Evolutionary conservation across 192 early-diverging fungal species (phyloP).

Genomic region (Chytriomyces confervae): DNA sequence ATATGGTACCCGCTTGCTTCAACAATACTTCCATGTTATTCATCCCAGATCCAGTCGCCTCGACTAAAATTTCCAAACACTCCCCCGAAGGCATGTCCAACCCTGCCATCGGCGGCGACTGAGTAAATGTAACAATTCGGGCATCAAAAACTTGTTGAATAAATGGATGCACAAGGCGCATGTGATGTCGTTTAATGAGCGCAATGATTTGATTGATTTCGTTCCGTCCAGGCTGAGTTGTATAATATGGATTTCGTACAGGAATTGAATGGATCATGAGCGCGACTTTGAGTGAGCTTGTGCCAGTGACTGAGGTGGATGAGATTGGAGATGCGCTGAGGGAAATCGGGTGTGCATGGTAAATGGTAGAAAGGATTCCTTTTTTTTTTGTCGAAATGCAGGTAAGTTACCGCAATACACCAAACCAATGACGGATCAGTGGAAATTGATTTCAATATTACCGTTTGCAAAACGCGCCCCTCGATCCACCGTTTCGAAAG

Average conservation of each 20-base stretch:
- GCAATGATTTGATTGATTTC: conserved; percentile 27
- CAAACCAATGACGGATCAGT: not conserved
- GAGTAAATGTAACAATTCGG: conserved; percentile 2
- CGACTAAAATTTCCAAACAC: conserved; percentile 38
- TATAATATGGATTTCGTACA: conserved; percentile 13
- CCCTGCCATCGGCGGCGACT: not conserved
- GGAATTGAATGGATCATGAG: conserved; percentile 24
- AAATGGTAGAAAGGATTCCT: conserved; percentile 10
- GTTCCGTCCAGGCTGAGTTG: not conserved
- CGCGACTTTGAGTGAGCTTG: not conserved
- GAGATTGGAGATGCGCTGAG: not conserved
- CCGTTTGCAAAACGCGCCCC: not conserved
- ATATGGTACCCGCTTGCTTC: conserved; percentile 32
- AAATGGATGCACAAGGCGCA: conserved; percentile 31
- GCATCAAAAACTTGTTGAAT: conserved; percentile 41
- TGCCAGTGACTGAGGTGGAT: not conserved
- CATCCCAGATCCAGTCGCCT: conserved; percentile 38
- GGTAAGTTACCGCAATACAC: not conserved
- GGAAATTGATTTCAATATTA: not conserved
- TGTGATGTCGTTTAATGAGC: conserved; percentile 18
- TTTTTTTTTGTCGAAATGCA: not conserved
- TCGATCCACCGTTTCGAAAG: not conserved
- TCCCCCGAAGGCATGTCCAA: not conserved
- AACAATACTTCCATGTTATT: conserved; percentile 34
- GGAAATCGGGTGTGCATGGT: not conserved